phyloP scores from a whole-genome alignment of 352 stramenopile genomes.

The Globisporangium splendens region DNA sequence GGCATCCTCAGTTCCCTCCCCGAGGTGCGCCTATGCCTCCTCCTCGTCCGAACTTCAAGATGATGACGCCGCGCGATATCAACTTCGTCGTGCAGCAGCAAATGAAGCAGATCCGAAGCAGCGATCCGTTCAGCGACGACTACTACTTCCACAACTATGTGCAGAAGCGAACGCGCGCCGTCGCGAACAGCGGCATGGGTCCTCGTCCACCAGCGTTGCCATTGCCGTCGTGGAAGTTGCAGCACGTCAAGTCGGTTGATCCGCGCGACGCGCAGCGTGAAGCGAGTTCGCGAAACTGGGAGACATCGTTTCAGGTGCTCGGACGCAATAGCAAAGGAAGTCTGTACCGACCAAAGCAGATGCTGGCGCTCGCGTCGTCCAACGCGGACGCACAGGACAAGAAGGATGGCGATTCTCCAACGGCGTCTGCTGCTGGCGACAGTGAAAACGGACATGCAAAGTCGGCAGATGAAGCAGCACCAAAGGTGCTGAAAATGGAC shows the following conservation, averaged over 20 bases:
- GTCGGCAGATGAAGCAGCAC: constrained; percentile 4
- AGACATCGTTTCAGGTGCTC: constrained; percentile 68
- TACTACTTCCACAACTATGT: constrained; percentile 87
- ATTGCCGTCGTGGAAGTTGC: constrained; percentile 78
- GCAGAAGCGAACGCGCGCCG: constrained; percentile 62
- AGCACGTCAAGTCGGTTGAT: constrained; percentile 81
- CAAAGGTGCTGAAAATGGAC: constrained; percentile 61
- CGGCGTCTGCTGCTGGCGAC: constrained; percentile 3
- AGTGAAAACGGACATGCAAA: constrained; percentile 1
- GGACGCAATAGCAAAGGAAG: constrained; percentile 76
- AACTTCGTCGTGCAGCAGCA: constrained; percentile 85
- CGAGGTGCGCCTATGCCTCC: constrained; percentile 29
- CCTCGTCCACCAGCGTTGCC: constrained; percentile 31
- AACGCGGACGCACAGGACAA: constrained; percentile 8
- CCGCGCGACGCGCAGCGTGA: constrained; percentile 50
- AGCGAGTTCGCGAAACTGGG: constrained; percentile 71
- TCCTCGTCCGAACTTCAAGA: constrained; percentile 57
- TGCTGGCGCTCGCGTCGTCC: constrained; percentile 41
- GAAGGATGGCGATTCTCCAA: constrained; percentile 14
- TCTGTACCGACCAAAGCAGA: constrained; percentile 72
- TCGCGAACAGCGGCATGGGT: constrained; percentile 16
- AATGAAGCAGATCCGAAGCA: constrained; percentile 83
- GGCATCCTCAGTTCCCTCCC: constrained; percentile 17
- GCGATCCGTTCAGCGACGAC: constrained; percentile 86
- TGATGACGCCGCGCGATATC: constrained; percentile 85